Percentiles rank a stretch among this genome's conserved stretches.
phyloP scores from a whole-genome alignment of 192 early-diverging fungal genomes.

The Backusella psychrophila region DNA sequence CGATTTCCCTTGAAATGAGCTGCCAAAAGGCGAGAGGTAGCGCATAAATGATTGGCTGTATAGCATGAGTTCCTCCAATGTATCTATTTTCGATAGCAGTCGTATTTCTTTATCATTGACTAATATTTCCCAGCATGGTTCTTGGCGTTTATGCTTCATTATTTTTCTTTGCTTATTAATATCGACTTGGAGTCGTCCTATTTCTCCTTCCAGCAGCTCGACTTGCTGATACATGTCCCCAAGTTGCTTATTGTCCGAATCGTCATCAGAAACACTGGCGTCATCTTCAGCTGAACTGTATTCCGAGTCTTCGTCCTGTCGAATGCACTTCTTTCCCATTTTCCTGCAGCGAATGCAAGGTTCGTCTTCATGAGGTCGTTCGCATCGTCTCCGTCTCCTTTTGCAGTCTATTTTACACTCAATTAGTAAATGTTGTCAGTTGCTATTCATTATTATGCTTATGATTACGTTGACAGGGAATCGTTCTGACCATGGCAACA shows the following conservation, averaged over 20 bases:
- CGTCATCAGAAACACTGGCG: background rate
- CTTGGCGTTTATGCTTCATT: background rate
- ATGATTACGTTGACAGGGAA: conserved; percentile 9
- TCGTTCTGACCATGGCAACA: conserved; percentile 8
- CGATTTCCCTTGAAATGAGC: background rate
- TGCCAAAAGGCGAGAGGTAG: conserved; percentile 14
- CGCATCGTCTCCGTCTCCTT: conserved; percentile 3
- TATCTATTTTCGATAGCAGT: background rate
- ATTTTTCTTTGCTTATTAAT: background rate
- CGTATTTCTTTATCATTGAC: conserved; percentile 7
- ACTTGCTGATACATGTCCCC: conserved; percentile 10
- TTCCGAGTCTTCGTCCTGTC: background rate
- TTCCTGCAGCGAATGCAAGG: background rate
- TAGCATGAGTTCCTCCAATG: conserved; percentile 1
- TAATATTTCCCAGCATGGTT: background rate
- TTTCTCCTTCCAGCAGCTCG: background rate
- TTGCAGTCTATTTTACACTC: conserved; percentile 3
- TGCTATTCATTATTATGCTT: background rate
- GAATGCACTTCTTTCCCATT: conserved; percentile 4
- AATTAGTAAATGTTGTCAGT: background rate
- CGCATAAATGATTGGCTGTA: background rate
- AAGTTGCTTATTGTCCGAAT: background rate
- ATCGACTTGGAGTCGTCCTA: background rate
- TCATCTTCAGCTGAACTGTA: background rate
- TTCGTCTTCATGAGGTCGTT: background rate